Evolutionary conservation across 2,329 filamentous ascomycete species (phyloP).

Genomic region (Leptographium lundbergii): DNA sequence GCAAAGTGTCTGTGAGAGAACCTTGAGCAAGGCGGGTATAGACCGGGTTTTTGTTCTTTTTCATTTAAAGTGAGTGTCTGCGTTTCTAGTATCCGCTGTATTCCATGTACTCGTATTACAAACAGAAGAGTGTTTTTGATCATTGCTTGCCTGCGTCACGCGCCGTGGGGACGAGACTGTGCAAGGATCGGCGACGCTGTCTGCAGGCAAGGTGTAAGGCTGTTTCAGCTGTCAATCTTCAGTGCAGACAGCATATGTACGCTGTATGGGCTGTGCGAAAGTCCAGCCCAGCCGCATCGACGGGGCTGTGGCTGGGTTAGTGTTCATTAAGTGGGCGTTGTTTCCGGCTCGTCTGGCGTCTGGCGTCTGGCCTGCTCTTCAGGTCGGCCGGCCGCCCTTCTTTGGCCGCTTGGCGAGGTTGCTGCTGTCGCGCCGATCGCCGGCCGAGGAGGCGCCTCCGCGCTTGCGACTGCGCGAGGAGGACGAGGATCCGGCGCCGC

Average conservation of each 20-base stretch:
- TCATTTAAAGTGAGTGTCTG: not conserved
- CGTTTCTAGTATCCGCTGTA: not conserved
- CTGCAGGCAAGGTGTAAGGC: too few species aligned
- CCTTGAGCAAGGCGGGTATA: not conserved
- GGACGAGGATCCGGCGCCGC: not conserved
- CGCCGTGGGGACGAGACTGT: too few species aligned
- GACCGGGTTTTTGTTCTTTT: not conserved
- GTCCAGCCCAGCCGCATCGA: too few species aligned
- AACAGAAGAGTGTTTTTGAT: not conserved
- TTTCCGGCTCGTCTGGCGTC: too few species aligned
- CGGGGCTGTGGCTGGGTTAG: too few species aligned
- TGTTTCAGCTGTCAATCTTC: too few species aligned
- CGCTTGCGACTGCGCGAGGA: not conserved
- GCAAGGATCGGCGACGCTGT: too few species aligned
- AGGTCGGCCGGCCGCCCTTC: not conserved
- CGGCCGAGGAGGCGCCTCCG: not conserved
- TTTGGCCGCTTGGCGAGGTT: slow-evolving; percentile 1
- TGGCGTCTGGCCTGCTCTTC: too few species aligned
- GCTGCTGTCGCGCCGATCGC: not conserved
- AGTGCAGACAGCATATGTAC: too few species aligned
- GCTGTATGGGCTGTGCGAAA: too few species aligned
- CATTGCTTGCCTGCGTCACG: not conserved
- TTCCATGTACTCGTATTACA: not conserved
- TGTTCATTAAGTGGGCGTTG: too few species aligned
- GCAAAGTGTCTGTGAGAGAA: not conserved